Conservation (phyloP, 2,329 filamentous ascomycete species). For the Rugonectria rugulosa region DNA sequence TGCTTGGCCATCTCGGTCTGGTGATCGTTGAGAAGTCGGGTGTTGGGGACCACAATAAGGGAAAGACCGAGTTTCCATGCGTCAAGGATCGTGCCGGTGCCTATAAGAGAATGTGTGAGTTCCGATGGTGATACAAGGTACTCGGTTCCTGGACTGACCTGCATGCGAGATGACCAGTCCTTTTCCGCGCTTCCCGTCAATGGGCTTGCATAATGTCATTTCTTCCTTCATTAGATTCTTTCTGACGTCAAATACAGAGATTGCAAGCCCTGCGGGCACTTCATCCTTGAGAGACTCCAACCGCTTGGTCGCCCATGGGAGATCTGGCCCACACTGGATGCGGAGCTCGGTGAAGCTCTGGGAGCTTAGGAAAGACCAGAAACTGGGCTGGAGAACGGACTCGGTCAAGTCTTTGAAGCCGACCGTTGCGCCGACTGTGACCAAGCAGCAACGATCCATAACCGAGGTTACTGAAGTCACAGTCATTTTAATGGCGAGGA, state of each 20-base stretch:
- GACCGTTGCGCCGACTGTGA: slow-evolving; percentile 92
- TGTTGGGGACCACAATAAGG: slow-evolving; percentile 90
- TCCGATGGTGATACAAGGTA: not conserved
- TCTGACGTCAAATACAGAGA: slow-evolving; percentile 44
- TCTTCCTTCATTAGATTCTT: slow-evolving; percentile 48
- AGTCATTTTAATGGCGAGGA: slow-evolving; percentile 13
- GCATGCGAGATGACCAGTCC: slow-evolving; percentile 90
- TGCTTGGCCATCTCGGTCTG: slow-evolving; percentile 86
- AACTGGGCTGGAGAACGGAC: slow-evolving; percentile 67
- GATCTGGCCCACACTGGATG: slow-evolving; percentile 81
- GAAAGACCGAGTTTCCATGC: slow-evolving; percentile 76
- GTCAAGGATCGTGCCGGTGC: slow-evolving; percentile 88
- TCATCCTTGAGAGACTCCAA: slow-evolving; percentile 30
- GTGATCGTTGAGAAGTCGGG: slow-evolving; percentile 84
- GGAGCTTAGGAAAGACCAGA: slow-evolving; percentile 66
- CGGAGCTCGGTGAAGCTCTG: slow-evolving; percentile 74
- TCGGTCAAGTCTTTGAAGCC: slow-evolving; percentile 77
- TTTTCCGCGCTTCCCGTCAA: slow-evolving; percentile 56
- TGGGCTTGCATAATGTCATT: slow-evolving; percentile 63
- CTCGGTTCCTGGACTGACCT: slow-evolving; percentile 59
- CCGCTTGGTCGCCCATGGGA: slow-evolving; percentile 45
- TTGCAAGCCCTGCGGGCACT: slow-evolving; percentile 34
- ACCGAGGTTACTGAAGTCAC: not conserved
- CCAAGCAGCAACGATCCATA: slow-evolving; percentile 71
- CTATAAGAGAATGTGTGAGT: slow-evolving; percentile 52